Conservation (phyloP, 768 basidiomycete species). For the Lentinula detonsa region DNA sequence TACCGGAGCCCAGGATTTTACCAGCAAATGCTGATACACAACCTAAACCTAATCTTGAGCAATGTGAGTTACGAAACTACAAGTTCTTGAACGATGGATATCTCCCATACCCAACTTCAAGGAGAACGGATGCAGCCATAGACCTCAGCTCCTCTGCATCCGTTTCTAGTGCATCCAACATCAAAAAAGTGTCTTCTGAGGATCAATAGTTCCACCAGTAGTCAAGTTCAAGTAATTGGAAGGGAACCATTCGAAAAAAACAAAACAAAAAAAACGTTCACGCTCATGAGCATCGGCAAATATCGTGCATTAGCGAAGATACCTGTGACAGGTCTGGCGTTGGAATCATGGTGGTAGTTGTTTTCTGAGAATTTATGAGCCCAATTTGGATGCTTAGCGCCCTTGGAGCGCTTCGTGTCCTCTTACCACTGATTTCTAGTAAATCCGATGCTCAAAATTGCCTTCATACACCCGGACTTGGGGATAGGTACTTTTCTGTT, state of each 20-base stretch:
- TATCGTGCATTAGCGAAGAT: constrained; percentile 2
- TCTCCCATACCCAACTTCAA: constrained; percentile 81
- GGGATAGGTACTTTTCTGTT: constrained; percentile 65
- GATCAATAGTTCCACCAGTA: not conserved
- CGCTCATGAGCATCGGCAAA: not conserved
- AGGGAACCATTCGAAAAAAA: too few species aligned
- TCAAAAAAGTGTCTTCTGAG: constrained; percentile 90
- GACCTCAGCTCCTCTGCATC: constrained; percentile 57
- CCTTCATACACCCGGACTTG: constrained; percentile 91
- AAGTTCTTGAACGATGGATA: not conserved
- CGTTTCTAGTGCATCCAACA: constrained; percentile 88
- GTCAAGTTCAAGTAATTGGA: too few species aligned
- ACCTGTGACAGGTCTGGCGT: constrained; percentile 89
- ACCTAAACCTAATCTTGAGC: constrained; percentile 82
- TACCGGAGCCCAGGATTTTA: constrained; percentile 56
- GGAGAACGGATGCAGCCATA: constrained; percentile 54
- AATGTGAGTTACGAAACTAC: not conserved
- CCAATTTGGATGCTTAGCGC: not conserved
- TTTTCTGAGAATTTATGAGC: not conserved
- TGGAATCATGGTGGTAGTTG: constrained; percentile 57
- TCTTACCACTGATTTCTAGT: not conserved
- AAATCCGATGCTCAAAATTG: constrained; percentile 40
- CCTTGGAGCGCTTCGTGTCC: not conserved
- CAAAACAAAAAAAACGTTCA: too few species aligned
- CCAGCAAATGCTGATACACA: constrained; percentile 84